Percentiles rank a stretch among this genome's conserved stretches.
Conservation (phyloP, 2,329 filamentous ascomycete genomes). For the Passalora sequoiae region DNA sequence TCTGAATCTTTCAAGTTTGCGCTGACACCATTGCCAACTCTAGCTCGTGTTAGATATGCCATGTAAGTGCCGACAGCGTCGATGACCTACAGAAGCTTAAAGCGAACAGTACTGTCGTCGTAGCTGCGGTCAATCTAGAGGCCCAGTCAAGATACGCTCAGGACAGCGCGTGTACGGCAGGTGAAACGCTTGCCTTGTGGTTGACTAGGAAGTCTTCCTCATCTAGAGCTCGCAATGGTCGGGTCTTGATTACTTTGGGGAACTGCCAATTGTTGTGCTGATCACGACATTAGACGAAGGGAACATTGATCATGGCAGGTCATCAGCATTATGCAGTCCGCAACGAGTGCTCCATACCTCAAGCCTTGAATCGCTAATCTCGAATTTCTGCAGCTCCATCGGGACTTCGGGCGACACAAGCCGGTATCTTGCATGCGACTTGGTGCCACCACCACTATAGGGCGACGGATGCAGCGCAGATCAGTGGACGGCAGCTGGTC, state of each 20-base stretch:
- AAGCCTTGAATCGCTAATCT: constrained; percentile 31
- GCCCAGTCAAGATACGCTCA: no score
- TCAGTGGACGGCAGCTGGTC: background rate
- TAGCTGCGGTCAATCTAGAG: constrained; percentile 33
- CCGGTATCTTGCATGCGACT: constrained; percentile 5
- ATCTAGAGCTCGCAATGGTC: constrained; percentile 28
- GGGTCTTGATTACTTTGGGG: constrained; percentile 26
- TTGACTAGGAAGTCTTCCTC: constrained; percentile 33
- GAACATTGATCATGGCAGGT: no score
- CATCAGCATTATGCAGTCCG: no score
- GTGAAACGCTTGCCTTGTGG: constrained; percentile 32
- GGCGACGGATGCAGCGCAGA: background rate
- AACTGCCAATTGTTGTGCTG: constrained; percentile 32
- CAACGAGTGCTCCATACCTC: constrained; percentile 26
- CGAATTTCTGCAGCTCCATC: constrained; percentile 29
- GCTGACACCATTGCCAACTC: constrained; percentile 25
- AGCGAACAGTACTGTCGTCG: constrained; percentile 33
- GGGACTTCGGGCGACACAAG: constrained; percentile 9
- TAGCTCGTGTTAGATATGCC: constrained; percentile 5
- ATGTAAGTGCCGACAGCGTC: background rate
- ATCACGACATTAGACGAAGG: constrained; percentile 1
- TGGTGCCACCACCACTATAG: background rate
- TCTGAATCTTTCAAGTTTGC: constrained; percentile 29
- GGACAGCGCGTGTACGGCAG: no score
- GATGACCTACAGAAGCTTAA: constrained; percentile 31